These are phyloP conservation scores for Nitzschia putrida DNA, from an alignment of 108 stramenopile species.

Conservation along the genomic window DNA sequence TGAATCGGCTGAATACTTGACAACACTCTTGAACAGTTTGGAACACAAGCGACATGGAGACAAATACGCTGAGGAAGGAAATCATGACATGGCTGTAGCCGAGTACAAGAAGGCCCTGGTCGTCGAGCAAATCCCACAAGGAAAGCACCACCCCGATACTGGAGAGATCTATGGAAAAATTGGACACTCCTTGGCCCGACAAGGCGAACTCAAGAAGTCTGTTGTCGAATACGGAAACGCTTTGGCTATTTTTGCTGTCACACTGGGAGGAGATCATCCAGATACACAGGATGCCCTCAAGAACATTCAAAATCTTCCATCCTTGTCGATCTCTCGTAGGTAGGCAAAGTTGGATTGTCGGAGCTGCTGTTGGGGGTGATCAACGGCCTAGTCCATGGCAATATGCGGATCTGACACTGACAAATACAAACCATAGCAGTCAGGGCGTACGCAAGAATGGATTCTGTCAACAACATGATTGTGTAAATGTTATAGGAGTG, in stretches of 20 bases:
- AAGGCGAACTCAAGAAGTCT: constrained; percentile 37
- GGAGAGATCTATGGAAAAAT: constrained; percentile 43
- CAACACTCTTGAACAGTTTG: constrained; percentile 35
- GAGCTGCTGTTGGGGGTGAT: constrained; percentile 1
- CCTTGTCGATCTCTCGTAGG: constrained; percentile 21
- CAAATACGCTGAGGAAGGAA: constrained; percentile 32
- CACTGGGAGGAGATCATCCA: constrained; percentile 38
- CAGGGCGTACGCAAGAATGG: no score
- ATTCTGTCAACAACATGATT: no score
- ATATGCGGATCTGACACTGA: no score
- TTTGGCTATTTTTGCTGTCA: constrained; percentile 38
- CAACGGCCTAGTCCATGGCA: not conserved
- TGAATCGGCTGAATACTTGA: constrained; percentile 27
- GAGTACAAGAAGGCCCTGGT: constrained; percentile 41
- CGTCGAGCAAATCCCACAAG: constrained; percentile 32
- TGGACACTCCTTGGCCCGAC: constrained; percentile 30
- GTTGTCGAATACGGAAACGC: constrained; percentile 47
- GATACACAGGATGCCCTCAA: constrained; percentile 41
- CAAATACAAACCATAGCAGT: no score
- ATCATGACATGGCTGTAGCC: constrained; percentile 38
- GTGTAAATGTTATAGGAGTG: no score
- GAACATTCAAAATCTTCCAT: constrained; percentile 38
- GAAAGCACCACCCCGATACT: constrained; percentile 46
- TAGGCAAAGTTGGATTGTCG: not conserved
- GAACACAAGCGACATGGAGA: constrained; percentile 43